Conservation (phyloP, 2,329 filamentous ascomycete genomes). For the Ascochyta koolunga region DNA sequence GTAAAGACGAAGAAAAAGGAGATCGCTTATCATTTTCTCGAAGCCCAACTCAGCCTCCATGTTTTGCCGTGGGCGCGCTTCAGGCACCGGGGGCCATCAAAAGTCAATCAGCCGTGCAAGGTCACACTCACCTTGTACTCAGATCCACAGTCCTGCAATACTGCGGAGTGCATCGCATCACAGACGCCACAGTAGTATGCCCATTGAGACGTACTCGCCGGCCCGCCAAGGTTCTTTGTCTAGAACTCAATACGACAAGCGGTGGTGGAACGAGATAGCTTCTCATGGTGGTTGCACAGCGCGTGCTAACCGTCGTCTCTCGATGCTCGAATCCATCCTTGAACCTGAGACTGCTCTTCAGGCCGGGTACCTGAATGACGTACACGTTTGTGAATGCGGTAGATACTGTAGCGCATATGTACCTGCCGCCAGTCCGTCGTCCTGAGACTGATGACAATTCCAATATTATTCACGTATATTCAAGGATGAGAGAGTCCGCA, state of each 20-base stretch:
- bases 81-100: neutral
- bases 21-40: neutral
- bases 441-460: neutral
- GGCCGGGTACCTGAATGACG: neutral
- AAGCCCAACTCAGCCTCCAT: no score
- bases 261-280: slow-evolving; percentile 14
- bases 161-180: neutral
- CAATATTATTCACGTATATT: neutral
- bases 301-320: slow-evolving; percentile 2
- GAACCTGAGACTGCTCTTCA: slow-evolving; percentile 11
- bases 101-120: neutral
- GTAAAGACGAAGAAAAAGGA: neutral
- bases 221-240: neutral
- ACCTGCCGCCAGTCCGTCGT: neutral
- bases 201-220: neutral
- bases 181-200: neutral
- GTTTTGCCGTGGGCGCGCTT: neutral
- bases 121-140: neutral
- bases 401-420: neutral
- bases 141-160: neutral
- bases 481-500: neutral
- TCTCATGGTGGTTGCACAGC: slow-evolving; percentile 5
- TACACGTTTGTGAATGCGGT: neutral
- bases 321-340: slow-evolving; percentile 15
- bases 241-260: slow-evolving; percentile 4